Percentiles rank a stretch among this genome's conserved stretches.
Conservation (phyloP, 2,329 filamentous ascomycete species). For the Tolypocladium tundrense region DNA sequence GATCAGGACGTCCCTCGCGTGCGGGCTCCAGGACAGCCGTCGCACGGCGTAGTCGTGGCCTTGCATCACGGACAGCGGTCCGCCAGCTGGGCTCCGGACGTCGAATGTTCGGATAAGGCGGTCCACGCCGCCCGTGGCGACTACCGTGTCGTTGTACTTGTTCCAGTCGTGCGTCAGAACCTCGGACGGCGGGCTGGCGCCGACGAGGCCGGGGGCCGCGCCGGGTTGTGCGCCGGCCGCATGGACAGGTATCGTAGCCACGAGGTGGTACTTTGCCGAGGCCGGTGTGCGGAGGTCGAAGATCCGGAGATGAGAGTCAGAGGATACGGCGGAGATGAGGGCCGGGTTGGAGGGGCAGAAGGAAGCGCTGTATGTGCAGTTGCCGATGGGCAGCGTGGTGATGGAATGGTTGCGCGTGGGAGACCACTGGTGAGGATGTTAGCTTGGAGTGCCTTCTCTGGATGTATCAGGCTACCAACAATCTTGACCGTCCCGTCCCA, state of each 20-base stretch:
- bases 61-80: conserved; percentile 62
- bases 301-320: conserved; percentile 79
- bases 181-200: conserved; percentile 58
- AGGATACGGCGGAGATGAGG: conserved; percentile 77
- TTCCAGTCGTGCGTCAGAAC: conserved; percentile 97
- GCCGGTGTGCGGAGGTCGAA: conserved; percentile 87
- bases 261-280: conserved; percentile 79
- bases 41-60: conserved; percentile 90
- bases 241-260: conserved; percentile 75
- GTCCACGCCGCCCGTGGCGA: conserved; percentile 87
- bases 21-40: conserved; percentile 82
- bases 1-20: conserved; percentile 77
- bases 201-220: conserved; percentile 16
- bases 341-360: conserved; percentile 84
- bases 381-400: conserved; percentile 79
- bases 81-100: conserved; percentile 63
- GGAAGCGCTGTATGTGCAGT: conserved; percentile 85
- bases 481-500: conserved; percentile 97
- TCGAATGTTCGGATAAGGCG: conserved; percentile 82
- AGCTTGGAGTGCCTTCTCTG: neutral
- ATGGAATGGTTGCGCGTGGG: conserved; percentile 66
- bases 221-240: conserved; percentile 42
- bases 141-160: conserved; percentile 78
- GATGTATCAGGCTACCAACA: conserved; percentile 28
- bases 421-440: conserved; percentile 53